Evolutionary conservation across 192 early-diverging fungal species (phyloP).

Genomic region (Powellomyces hirtus): DNA sequence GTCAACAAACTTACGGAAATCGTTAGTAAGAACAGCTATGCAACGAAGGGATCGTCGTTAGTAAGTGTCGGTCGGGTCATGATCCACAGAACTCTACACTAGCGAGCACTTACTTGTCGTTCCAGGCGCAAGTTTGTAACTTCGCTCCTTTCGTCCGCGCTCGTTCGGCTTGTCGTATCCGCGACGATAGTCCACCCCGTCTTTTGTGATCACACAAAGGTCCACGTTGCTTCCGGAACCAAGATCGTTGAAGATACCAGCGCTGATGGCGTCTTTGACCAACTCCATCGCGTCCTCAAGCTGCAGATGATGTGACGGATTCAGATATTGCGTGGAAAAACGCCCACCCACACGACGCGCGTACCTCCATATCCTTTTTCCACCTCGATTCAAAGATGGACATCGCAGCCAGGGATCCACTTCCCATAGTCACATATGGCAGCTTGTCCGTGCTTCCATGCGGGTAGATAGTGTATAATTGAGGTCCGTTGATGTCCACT

Average conservation of each 20-base stretch:
- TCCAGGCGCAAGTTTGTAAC: conserved; percentile 59
- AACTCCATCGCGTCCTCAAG: conserved; percentile 86
- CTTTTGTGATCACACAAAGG: conserved; percentile 86
- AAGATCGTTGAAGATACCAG: conserved; percentile 98
- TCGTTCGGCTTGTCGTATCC: conserved; percentile 88
- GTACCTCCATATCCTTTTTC: conserved; percentile 70
- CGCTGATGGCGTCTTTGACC: conserved; percentile 90
- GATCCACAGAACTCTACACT: too few species aligned
- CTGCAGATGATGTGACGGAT: conserved; percentile 35
- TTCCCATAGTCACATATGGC: conserved; percentile 94
- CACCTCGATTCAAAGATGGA: conserved; percentile 88
- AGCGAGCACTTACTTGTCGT: conserved; percentile 42
- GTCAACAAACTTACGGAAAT: conserved; percentile 54
- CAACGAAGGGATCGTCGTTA: neutral
- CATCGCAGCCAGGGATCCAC: conserved; percentile 95
- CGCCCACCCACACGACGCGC: neutral
- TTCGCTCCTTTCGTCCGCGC: conserved; percentile 79
- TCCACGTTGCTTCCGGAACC: conserved; percentile 98
- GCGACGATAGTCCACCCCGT: conserved; percentile 76
- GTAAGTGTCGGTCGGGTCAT: too few species aligned
- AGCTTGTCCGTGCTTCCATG: conserved; percentile 96
- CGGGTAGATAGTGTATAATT: conserved; percentile 87
- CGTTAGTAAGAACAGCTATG: conserved; percentile 55
- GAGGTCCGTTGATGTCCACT: conserved; percentile 84
- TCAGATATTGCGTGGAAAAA: neutral